A percentile compares a stretch with the other conserved stretches of the same genome.
These are phyloP conservation scores for Rubia occidens DNA, from an alignment of 305 asterid species.

Conservation along the genomic window DNA sequence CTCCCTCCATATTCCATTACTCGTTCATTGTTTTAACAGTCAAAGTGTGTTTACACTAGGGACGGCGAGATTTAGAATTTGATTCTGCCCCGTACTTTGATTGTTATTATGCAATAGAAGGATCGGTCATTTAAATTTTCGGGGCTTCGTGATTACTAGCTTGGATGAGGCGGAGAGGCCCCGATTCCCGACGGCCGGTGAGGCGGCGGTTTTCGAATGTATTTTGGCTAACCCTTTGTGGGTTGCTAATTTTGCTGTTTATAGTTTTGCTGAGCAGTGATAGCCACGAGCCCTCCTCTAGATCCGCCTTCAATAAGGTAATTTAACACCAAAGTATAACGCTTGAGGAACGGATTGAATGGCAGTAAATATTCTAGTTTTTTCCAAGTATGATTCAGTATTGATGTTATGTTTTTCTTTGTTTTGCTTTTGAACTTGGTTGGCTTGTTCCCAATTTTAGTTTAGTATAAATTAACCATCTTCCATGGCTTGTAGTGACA, in stretches of 20 bases:
- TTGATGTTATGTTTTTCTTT: background rate
- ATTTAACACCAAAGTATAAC: slow-evolving; percentile 19
- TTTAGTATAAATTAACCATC: background rate
- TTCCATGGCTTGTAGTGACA: background rate
- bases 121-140: background rate
- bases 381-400: background rate
- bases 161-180: slow-evolving; percentile 65
- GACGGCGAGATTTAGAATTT: background rate
- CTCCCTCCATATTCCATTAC: slow-evolving; percentile 5
- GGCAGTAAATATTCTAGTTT: background rate
- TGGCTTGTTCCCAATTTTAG: background rate
- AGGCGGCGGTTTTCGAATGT: slow-evolving; percentile 65
- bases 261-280: slow-evolving; percentile 53
- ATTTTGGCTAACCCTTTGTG: slow-evolving; percentile 51
- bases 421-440: background rate
- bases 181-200: slow-evolving; percentile 72
- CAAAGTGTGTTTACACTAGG: background rate
- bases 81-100: background rate
- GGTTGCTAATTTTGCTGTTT: slow-evolving; percentile 49
- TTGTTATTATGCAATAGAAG: background rate
- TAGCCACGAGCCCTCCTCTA: slow-evolving; percentile 42
- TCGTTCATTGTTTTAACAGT: background rate
- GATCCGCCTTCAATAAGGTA: slow-evolving; percentile 61
- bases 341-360: background rate
- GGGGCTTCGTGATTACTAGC: background rate